phyloP scores from a whole-genome alignment of 345 rosid species.

The Eucalyptus cladocalyx region DNA sequence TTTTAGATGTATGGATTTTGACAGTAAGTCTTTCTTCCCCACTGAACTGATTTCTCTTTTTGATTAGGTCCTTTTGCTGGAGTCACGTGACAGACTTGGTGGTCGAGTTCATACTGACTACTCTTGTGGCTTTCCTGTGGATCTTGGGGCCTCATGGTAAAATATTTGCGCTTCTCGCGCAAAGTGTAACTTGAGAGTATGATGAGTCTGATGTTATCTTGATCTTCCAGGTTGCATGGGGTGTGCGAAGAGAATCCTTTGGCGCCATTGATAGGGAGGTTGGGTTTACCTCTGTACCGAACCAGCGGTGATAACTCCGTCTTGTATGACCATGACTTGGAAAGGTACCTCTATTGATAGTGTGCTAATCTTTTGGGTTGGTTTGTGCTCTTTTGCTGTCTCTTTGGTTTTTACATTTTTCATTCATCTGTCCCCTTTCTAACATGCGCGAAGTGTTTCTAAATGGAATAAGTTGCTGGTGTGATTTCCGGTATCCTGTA shows the following conservation, averaged over 20 bases:
- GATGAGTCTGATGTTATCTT: not conserved
- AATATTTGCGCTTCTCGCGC: not conserved
- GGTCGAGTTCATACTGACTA: slow-evolving; percentile 78
- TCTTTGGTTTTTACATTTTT: not conserved
- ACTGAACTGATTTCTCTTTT: not conserved
- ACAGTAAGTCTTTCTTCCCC: not conserved
- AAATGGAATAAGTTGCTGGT: not conserved
- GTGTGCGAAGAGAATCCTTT: slow-evolving; percentile 91
- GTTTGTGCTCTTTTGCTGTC: not conserved
- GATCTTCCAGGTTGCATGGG: slow-evolving; percentile 71
- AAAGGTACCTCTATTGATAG: slow-evolving; percentile 36
- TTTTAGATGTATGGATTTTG: not conserved
- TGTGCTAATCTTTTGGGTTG: not conserved
- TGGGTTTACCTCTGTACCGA: slow-evolving; percentile 84
- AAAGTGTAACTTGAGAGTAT: not conserved
- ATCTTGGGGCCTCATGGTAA: slow-evolving; percentile 98
- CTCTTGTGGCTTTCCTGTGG: slow-evolving; percentile 90
- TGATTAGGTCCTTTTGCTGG: slow-evolving; percentile 63
- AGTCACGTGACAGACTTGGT: slow-evolving; percentile 82
- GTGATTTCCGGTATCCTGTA: not conserved
- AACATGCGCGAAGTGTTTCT: not conserved
- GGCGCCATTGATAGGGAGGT: slow-evolving; percentile 76
- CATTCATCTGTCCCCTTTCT: not conserved
- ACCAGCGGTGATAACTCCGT: slow-evolving; percentile 96
- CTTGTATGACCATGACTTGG: slow-evolving; percentile 89